Conservation (phyloP, 306 rosid genomes). For the Vigna reflexopilosa region DNA sequence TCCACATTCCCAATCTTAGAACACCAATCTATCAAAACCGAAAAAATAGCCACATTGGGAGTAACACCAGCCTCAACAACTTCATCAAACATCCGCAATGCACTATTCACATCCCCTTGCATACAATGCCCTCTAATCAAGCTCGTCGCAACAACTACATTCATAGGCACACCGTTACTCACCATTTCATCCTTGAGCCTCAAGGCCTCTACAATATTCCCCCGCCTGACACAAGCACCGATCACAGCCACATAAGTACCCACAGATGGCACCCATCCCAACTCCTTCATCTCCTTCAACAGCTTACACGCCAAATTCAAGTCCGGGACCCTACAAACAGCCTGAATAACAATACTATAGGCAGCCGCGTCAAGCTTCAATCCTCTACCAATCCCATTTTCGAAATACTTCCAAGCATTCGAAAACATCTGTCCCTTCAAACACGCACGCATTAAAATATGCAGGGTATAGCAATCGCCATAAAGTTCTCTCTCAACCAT, state of each 20-base stretch:
- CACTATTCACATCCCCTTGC: conserved; percentile 63
- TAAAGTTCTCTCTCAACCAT: conserved; percentile 53
- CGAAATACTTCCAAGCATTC: conserved; percentile 60
- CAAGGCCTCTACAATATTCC: conserved; percentile 65
- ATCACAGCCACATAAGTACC: conserved; percentile 57
- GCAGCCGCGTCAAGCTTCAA: conserved; percentile 60
- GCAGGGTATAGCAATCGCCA: conserved; percentile 61
- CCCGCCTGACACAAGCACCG: conserved; percentile 67
- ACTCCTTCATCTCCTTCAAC: conserved; percentile 69
- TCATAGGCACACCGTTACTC: conserved; percentile 53
- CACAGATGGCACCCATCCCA: conserved; percentile 66
- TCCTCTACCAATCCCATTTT: conserved; percentile 54
- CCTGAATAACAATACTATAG: conserved; percentile 58
- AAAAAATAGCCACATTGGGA: conserved; percentile 60
- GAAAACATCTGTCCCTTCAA: conserved; percentile 55
- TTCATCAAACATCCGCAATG: conserved; percentile 58
- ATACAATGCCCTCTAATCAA: conserved; percentile 72
- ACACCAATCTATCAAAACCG: conserved; percentile 62
- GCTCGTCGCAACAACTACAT: conserved; percentile 56
- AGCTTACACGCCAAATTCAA: conserved; percentile 51
- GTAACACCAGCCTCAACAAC: conserved; percentile 54
- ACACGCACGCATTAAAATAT: conserved; percentile 60
- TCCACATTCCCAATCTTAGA: conserved; percentile 65
- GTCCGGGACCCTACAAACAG: conserved; percentile 55
- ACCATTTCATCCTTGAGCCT: conserved; percentile 78